Base-by-base conservation (phyloP, 495 filamentous ascomycete genomes). In the Astrothelium subdiscretum region DNA sequence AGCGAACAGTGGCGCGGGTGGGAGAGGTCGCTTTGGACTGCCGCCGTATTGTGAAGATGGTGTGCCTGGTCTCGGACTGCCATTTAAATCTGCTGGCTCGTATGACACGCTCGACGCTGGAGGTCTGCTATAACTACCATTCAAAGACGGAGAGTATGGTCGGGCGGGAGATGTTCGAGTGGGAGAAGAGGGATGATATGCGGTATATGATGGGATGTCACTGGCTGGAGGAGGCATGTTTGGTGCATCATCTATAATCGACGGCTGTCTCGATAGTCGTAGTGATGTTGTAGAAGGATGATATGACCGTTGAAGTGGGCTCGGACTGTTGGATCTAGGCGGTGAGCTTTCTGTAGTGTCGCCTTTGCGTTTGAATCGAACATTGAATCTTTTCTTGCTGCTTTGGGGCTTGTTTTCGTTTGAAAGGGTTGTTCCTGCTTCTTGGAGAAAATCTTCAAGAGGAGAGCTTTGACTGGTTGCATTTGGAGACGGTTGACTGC, bases 81-180 rank as follows among this genome's bases (percentile, higher is more conserved):
- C 94, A 69, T 97, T 94, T 59, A 97, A 71, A 68, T 96, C 91
- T 20, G 85, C 81, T 0, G 91, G 88, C 69, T 97, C 94, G 70
- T 94, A 98, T 22, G 84, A 73, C 26, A 84, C 75, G 65, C 77
- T 82, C 1, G 85, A 81, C 10, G 86, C 83, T 11, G 89, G 87
- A 2, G 88, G 89, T 42, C 87, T 79, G 2, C 75, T 71, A 68
- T 83, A 91, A 52, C 82, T 76, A 4, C 79, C 79, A 59, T 70
- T 77, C 64, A 86, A 81, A 2, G 85, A 84, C 0, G 91, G 88
- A 10, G 87, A 87, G 85, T 88, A 92, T 13, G 91, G 82, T 51
- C 89, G 73, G 0, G 78, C 80, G 0, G 89, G 84, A 31, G 89
- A 85, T 5, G 70, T 70, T 18, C 79, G 76, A 35, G 73, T 75